Evolutionary conservation across 2,329 filamentous ascomycete genomes (phyloP), one percentile per base, ranked within the genome.

Genomic region (Aspergillus sp.): DNA sequence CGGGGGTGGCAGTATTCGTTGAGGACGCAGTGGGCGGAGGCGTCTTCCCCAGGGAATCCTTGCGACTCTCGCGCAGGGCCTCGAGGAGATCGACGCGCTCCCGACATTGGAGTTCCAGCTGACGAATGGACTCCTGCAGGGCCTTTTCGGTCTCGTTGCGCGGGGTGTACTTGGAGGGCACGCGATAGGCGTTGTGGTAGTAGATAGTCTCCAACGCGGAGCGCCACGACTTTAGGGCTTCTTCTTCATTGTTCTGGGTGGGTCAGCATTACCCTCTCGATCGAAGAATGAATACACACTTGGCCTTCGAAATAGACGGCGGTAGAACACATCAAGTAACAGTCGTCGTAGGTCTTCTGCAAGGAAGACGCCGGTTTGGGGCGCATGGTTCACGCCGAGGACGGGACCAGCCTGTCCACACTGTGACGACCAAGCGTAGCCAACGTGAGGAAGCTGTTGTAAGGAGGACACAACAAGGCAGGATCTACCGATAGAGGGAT

Each of bases 321-420:
- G 1, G 92, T 97, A 13, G 92, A 97, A 75, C 92, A 97, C 68
- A 88, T 91, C 64, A 97, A 77, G 75, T 96, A 97, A 73, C 89
- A 92, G 73, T 97, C 91, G 77, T 97, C 93, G 76, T 97, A 97
- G 51, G 91, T 96, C 82, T 96, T 97, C 77, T 97, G 93, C 72
- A 97, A 85, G 57, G 86, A 85, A 73, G 88, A 85, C 68, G 86
- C 81, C 57, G 80, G 78, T 68, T 85, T 85, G 71, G 71, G 71
- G 68, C 75, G 75, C 71, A 78, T 81, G 76, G 79, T 81, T 14
- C 55, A 52, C 45, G 50, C 20, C 46, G 23, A 40, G 41, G 29
- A 29, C 11, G 14, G 31, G 32, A 29, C 14, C 31, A 17, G 19
- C 13, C 25, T 45, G 21, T 47, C 32, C 20, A 36, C 16, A 14